phyloP scores from a whole-genome alignment of 306 rosid species.

The Dalbergia oliveri region DNA sequence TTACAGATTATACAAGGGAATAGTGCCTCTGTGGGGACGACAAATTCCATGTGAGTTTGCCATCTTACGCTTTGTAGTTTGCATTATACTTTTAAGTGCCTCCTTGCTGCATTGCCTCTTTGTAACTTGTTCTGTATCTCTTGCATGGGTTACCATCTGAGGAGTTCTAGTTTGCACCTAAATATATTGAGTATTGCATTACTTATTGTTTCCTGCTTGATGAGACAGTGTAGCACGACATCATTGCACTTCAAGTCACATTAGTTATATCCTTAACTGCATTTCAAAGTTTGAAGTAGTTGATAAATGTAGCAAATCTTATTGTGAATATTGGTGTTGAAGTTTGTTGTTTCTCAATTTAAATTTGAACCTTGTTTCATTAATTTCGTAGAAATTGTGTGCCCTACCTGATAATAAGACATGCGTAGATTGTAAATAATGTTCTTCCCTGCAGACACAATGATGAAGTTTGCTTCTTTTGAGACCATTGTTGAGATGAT shows the following conservation, averaged over 20 bases:
- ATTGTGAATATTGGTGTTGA: neutral
- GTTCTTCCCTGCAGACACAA: constrained; percentile 71
- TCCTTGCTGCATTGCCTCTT: neutral
- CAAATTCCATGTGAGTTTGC: constrained; percentile 94
- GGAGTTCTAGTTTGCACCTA: neutral
- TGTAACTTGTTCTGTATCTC: constrained; percentile 8
- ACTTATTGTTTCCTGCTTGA: constrained; percentile 2
- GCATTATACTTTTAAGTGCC: neutral
- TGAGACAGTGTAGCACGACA: neutral
- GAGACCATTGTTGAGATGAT: constrained; percentile 87
- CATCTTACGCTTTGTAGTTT: constrained; percentile 6
- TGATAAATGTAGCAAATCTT: neutral
- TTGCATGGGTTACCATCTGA: neutral
- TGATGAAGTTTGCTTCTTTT: constrained; percentile 98
- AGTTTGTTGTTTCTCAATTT: neutral
- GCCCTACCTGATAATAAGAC: neutral
- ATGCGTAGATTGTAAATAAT: neutral
- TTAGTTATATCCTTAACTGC: no score
- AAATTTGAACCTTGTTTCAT: neutral
- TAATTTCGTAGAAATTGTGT: neutral
- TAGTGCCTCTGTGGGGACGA: constrained; percentile 99
- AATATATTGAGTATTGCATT: neutral
- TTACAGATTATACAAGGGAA: constrained; percentile 95
- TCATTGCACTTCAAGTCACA: neutral
- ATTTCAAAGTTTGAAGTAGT: neutral